phyloP scores from a whole-genome alignment of 805 yeast species.

The Cyberlindnera misumaiensis region DNA sequence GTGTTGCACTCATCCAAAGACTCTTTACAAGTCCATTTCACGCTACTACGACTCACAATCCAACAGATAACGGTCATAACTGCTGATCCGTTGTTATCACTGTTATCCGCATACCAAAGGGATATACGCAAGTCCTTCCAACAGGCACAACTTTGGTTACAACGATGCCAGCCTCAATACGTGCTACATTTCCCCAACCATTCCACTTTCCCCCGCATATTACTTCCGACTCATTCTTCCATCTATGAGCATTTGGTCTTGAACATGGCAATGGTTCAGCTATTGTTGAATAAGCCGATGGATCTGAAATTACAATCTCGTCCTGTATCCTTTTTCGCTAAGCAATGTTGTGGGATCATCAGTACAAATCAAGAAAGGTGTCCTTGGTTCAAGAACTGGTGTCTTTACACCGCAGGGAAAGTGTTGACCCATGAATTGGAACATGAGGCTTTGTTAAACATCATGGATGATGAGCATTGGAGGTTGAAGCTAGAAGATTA shows the following conservation, averaged over 20 bases:
- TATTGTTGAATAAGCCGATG: slow-evolving; percentile 10
- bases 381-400: slow-evolving; percentile 13
- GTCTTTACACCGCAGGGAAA: slow-evolving; percentile 16
- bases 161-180: background rate
- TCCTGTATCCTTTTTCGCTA: slow-evolving; percentile 19
- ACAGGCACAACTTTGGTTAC: background rate
- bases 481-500: slow-evolving; percentile 19
- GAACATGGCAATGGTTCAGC: slow-evolving; percentile 6
- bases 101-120: slow-evolving; percentile 7
- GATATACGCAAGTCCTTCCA: slow-evolving; percentile 6
- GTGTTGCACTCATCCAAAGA: slow-evolving; percentile 1
- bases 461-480: slow-evolving; percentile 20
- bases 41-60: slow-evolving; percentile 5
- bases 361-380: slow-evolving; percentile 4
- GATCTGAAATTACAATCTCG: slow-evolving; percentile 8
- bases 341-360: slow-evolving; percentile 12
- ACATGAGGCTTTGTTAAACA: slow-evolving; percentile 18
- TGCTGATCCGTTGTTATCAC: slow-evolving; percentile 2
- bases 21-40: slow-evolving; percentile 5
- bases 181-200: background rate
- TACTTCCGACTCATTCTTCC: slow-evolving; percentile 2
- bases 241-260: slow-evolving; percentile 6
- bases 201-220: slow-evolving; percentile 8
- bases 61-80: slow-evolving; percentile 3
- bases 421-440: slow-evolving; percentile 22